A percentile compares a stretch with the other conserved stretches of the same genome.
Conservation (phyloP, 495 filamentous ascomycete species). For the Sporormia fimetaria region DNA sequence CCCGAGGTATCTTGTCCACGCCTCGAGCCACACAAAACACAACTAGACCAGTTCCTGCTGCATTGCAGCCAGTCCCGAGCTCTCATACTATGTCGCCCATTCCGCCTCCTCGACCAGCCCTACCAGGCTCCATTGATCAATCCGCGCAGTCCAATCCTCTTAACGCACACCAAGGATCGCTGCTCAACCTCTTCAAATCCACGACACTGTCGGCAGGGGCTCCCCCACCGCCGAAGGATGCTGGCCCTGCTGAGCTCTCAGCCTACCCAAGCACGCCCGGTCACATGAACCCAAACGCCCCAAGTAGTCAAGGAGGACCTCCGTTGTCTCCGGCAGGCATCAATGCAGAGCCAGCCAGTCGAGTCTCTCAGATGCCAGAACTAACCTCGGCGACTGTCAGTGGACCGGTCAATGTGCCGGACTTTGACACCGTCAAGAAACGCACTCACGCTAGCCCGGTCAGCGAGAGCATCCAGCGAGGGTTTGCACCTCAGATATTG, state of each 20-base stretch:
- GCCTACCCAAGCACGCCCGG: constrained; percentile 21
- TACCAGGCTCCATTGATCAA: constrained; percentile 6
- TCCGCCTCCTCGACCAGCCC: constrained; percentile 13
- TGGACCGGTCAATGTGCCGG: constrained; percentile 40
- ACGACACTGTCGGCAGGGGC: constrained; percentile 17
- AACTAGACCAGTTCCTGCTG: not conserved
- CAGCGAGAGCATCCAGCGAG: constrained; percentile 4
- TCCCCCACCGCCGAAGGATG: constrained; percentile 4
- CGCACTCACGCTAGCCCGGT: constrained; percentile 7
- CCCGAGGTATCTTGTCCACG: not conserved
- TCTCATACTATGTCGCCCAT: constrained; percentile 10
- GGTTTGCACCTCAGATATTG: constrained; percentile 12
- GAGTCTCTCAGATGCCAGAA: constrained; percentile 12
- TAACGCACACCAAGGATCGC: constrained; percentile 29
- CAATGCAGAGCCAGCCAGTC: constrained; percentile 1
- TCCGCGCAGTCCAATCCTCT: constrained; percentile 15
- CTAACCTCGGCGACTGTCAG: constrained; percentile 39
- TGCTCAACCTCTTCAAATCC: constrained; percentile 29
- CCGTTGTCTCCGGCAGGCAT: constrained; percentile 5
- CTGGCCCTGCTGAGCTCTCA: constrained; percentile 19
- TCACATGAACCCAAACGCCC: not conserved
- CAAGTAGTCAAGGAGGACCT: not conserved
- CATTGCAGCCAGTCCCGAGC: not conserved
- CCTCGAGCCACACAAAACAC: constrained; percentile 3
- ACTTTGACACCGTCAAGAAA: constrained; percentile 35